Evolutionary conservation across 176 grass and related monocot species (phyloP).

Genomic region (Miscanthus lutarioriparius): DNA sequence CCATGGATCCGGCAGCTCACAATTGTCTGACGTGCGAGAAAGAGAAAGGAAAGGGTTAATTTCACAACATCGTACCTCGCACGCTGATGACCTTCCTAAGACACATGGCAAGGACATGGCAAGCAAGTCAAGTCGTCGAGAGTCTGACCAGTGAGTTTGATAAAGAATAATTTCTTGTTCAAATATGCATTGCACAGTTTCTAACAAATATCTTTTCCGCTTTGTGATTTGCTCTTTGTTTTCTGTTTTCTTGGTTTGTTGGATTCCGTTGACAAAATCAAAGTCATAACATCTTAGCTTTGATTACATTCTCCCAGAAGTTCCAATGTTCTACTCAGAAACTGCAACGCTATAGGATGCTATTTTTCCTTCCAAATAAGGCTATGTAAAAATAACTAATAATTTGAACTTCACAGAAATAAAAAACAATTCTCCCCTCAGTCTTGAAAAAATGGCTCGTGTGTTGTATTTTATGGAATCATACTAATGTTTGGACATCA

Average conservation of each 20-base stretch:
- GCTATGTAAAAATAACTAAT: neutral
- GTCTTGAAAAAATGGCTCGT: neutral
- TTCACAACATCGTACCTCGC: constrained; percentile 64
- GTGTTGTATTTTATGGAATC: neutral
- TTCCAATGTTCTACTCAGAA: neutral
- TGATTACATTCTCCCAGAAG: neutral
- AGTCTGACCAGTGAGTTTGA: constrained; percentile 87
- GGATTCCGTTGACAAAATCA: neutral
- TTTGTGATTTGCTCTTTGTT: neutral
- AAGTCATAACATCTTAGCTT: neutral
- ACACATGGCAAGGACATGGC: constrained; percentile 74
- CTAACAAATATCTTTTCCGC: neutral
- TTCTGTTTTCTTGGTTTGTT: neutral
- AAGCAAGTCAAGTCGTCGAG: constrained; percentile 86
- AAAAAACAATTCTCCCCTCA: neutral
- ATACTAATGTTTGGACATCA: neutral
- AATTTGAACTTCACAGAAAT: neutral
- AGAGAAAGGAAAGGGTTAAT: constrained; percentile 76
- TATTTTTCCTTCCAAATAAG: neutral
- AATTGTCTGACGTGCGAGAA: constrained; percentile 66
- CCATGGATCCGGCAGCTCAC: constrained; percentile 45
- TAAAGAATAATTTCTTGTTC: constrained; percentile 26
- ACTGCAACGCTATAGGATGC: neutral
- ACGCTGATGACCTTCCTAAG: constrained; percentile 75
- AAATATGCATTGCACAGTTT: constrained; percentile 31